Conservation (phyloP, 2,329 filamentous ascomycete genomes). For the Colletotrichum sp. region DNA sequence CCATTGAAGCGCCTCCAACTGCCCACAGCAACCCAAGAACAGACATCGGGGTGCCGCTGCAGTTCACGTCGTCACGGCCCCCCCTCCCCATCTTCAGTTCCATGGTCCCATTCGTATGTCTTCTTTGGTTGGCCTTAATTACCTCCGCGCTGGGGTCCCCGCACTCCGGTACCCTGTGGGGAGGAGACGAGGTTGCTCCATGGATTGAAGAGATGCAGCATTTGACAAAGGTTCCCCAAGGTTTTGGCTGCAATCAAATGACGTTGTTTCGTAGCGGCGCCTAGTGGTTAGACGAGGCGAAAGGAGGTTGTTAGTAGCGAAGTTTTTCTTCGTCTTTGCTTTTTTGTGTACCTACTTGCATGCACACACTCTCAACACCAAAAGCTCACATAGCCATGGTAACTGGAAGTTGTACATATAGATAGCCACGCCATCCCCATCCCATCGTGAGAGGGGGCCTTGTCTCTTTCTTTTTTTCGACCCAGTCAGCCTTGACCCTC, state of each 20-base stretch:
- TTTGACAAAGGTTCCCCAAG: slow-evolving; percentile 9
- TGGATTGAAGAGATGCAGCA: slow-evolving; percentile 1
- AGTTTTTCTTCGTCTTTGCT: background rate
- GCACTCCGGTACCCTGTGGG: slow-evolving; percentile 1
- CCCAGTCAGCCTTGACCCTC: background rate
- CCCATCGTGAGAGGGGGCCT: background rate
- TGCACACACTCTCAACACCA: background rate
- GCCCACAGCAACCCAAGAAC: background rate
- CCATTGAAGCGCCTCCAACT: slow-evolving; percentile 1
- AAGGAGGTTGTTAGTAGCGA: background rate
- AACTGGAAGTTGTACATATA: background rate
- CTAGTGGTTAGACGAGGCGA: background rate
- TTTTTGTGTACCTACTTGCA: background rate
- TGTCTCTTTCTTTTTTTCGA: background rate
- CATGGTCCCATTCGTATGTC: background rate
- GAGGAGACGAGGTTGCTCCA: background rate
- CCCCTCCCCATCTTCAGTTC: background rate
- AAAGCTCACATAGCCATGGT: background rate
- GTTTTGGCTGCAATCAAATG: slow-evolving; percentile 7
- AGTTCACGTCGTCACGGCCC: background rate
- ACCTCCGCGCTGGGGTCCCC: slow-evolving; percentile 19
- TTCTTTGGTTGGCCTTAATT: background rate
- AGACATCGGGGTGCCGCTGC: background rate
- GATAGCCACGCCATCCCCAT: background rate
- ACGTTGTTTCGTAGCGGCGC: slow-evolving; percentile 1